A percentile compares a stretch with the other conserved stretches of the same genome.
Evolutionary conservation across 2,329 filamentous ascomycete genomes (phyloP).

Genomic region (Nothopassalora personata): DNA sequence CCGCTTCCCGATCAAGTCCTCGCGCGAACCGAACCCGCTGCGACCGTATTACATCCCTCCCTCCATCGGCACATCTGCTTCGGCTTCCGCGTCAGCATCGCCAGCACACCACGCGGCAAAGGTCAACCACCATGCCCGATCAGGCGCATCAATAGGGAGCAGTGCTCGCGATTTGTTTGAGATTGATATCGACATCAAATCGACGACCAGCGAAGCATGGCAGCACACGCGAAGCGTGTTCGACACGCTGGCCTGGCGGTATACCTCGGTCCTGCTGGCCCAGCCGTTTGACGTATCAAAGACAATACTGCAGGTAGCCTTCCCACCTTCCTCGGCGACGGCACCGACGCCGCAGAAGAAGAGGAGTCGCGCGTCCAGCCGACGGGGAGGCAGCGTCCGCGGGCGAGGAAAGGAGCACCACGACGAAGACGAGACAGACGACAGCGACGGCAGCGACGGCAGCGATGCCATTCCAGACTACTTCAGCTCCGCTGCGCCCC

Average conservation of each 20-base stretch:
- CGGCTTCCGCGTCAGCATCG: slow-evolving; percentile 11
- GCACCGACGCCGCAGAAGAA: slow-evolving; percentile 29
- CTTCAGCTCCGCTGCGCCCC: slow-evolving; percentile 67
- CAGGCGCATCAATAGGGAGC: slow-evolving; percentile 45
- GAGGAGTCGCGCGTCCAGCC: slow-evolving; percentile 14
- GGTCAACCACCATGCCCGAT: background rate
- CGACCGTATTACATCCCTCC: slow-evolving; percentile 69
- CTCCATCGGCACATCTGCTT: slow-evolving; percentile 48
- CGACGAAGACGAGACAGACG: slow-evolving; percentile 22
- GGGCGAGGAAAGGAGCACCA: slow-evolving; percentile 16
- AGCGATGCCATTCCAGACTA: slow-evolving; percentile 64
- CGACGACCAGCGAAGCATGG: slow-evolving; percentile 32
- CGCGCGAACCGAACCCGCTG: slow-evolving; percentile 56
- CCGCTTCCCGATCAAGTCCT: slow-evolving; percentile 38
- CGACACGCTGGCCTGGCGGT: slow-evolving; percentile 86
- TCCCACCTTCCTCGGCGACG: slow-evolving; percentile 37
- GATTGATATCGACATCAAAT: slow-evolving; percentile 66
- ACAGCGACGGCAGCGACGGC: slow-evolving; percentile 15
- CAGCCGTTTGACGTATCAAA: slow-evolving; percentile 98
- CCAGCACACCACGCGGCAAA: slow-evolving; percentile 8
- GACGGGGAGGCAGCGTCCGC: slow-evolving; percentile 8
- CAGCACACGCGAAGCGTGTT: slow-evolving; percentile 61
- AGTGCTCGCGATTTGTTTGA: slow-evolving; percentile 83
- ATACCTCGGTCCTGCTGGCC: slow-evolving; percentile 78
- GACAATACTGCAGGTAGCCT: slow-evolving; percentile 75